Evolutionary conservation across 1,284 basidiomycete genomes (phyloP).

Genomic region (Ceratobasidium sp.): DNA sequence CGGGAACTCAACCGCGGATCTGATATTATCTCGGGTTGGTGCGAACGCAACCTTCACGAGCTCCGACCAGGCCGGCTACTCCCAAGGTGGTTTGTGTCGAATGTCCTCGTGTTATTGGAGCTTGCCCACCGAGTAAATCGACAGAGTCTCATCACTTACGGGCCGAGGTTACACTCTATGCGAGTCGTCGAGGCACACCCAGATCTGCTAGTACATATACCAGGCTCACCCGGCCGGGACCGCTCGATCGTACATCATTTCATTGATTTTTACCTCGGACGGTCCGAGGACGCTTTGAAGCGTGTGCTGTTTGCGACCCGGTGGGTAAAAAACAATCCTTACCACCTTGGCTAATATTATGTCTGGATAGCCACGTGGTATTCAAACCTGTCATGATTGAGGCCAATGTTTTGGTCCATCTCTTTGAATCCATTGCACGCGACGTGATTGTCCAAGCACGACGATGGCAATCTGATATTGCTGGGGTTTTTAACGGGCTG

Average conservation of each 20-base stretch:
- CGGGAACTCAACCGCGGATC: constrained; percentile 5
- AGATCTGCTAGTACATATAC: neutral
- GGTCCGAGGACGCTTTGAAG: constrained; percentile 2
- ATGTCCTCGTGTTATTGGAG: constrained; percentile 28
- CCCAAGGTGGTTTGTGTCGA: constrained; percentile 20
- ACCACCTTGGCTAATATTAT: too few species aligned
- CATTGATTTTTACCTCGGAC: constrained; percentile 26
- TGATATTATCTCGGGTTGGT: constrained; percentile 10
- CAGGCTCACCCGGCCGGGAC: neutral
- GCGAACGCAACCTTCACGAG: neutral
- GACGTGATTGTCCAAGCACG: constrained; percentile 24
- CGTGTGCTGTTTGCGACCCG: neutral
- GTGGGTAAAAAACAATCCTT: too few species aligned
- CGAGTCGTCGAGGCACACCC: neutral
- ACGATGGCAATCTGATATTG: neutral
- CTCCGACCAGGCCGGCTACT: neutral
- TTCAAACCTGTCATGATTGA: constrained; percentile 21
- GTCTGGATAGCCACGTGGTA: neutral
- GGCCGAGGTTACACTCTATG: neutral
- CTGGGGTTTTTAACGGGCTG: constrained; percentile 13
- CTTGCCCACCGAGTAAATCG: constrained; percentile 14
- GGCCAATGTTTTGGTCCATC: constrained; percentile 22
- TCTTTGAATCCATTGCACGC: constrained; percentile 29
- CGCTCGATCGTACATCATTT: constrained; percentile 35
- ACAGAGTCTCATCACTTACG: constrained; percentile 3